Conservation (phyloP, 2,329 filamentous ascomycete species). For the Pseudogymnoascus sp. region DNA sequence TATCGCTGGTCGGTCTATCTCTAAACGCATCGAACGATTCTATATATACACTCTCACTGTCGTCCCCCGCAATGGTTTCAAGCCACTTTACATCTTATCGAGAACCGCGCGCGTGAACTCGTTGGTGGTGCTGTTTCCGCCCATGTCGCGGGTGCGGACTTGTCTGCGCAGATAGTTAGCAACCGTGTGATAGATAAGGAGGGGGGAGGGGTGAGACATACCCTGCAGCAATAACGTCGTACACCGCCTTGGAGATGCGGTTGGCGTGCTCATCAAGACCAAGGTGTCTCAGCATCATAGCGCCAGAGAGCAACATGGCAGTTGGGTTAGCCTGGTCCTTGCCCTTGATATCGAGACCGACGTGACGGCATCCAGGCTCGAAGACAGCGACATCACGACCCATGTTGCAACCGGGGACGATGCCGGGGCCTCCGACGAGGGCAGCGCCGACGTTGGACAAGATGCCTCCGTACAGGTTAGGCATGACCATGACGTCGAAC, state of each 20-base stretch:
- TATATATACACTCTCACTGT: neutral
- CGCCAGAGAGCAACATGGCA: conserved; percentile 85
- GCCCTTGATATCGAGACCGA: conserved; percentile 98
- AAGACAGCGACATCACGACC: conserved; percentile 96
- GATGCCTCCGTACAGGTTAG: conserved; percentile 97
- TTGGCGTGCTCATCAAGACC: conserved; percentile 97
- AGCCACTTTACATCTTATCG: conserved; percentile 75
- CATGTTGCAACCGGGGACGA: conserved; percentile 99
- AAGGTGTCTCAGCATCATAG: conserved; percentile 95
- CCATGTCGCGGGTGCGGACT: conserved; percentile 91
- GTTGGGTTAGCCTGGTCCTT: conserved; percentile 99
- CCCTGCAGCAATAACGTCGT: conserved; percentile 78
- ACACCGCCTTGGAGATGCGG: conserved; percentile 84
- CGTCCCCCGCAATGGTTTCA: neutral
- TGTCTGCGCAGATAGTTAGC: conserved; percentile 47
- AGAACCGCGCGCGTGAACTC: conserved; percentile 93
- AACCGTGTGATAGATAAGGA: neutral
- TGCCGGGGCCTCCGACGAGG: conserved; percentile 90
- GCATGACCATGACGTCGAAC: conserved; percentile 99
- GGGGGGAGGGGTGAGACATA: conserved; percentile 39
- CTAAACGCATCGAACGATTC: neutral
- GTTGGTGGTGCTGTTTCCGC: conserved; percentile 79
- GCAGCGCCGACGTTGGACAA: conserved; percentile 98
- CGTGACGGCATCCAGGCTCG: conserved; percentile 97
- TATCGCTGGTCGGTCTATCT: neutral